phyloP scores from a whole-genome alignment of 2,329 filamentous ascomycete genomes.

The Fusarium veterinarium region DNA sequence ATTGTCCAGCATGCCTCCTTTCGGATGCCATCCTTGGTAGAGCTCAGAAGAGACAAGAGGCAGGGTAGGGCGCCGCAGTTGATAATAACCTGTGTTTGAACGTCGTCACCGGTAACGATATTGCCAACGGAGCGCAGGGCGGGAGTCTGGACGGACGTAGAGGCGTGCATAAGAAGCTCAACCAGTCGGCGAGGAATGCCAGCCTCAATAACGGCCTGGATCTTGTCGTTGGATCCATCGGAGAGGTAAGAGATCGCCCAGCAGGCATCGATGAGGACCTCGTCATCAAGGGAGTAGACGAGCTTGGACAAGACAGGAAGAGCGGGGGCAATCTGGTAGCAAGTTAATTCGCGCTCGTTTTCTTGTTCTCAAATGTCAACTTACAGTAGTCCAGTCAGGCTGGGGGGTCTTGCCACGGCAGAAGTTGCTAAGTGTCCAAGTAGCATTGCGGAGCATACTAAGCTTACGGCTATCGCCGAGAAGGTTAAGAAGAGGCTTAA shows the following conservation, averaged over 20 bases:
- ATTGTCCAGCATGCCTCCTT: constrained; percentile 99
- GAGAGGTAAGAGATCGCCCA: constrained; percentile 99
- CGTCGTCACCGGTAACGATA: constrained; percentile 98
- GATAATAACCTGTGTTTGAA: constrained; percentile 99
- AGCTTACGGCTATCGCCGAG: constrained; percentile 98
- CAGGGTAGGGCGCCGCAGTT: constrained; percentile 95
- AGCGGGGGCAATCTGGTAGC: constrained; percentile 84
- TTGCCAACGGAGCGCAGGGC: constrained; percentile 97
- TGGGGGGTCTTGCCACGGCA: constrained; percentile 99
- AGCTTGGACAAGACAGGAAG: constrained; percentile 96
- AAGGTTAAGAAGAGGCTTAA: constrained; percentile 88
- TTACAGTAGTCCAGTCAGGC: constrained; percentile 95
- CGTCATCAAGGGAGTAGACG: constrained; percentile 97
- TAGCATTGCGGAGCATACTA: constrained; percentile 98
- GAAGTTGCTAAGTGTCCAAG: constrained; percentile 99
- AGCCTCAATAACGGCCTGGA: constrained; percentile 98
- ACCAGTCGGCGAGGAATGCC: constrained; percentile 96
- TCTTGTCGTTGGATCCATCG: constrained; percentile 98
- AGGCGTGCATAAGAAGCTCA: constrained; percentile 97
- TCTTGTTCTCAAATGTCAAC: constrained; percentile 49
- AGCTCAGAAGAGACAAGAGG: constrained; percentile 92
- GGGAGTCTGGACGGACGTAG: constrained; percentile 97
- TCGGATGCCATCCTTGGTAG: constrained; percentile 97
- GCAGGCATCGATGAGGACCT: constrained; percentile 98
- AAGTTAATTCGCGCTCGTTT: constrained; percentile 11